Evolutionary conservation across 2,329 filamentous ascomycete genomes (phyloP).

Genomic region (Cladosporium sp.): DNA sequence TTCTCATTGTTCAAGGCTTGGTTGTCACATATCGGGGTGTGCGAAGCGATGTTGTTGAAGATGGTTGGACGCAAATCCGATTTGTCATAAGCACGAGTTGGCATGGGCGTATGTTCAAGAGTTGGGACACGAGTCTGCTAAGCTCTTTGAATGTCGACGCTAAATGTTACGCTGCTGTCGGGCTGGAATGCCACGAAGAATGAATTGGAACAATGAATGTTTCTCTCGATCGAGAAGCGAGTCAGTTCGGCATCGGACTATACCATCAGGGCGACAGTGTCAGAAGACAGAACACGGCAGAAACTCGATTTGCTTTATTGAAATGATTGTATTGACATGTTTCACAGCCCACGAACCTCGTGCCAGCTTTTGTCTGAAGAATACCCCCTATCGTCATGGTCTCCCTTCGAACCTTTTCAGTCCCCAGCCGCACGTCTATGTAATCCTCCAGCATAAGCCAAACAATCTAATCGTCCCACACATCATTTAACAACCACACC

Average conservation of each 20-base stretch:
- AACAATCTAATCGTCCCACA: constrained; percentile 6
- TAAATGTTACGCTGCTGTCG: neutral
- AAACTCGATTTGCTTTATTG: too few species aligned
- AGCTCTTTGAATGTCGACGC: neutral
- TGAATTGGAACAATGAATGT: neutral
- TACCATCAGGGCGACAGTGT: neutral
- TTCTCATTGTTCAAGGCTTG: neutral
- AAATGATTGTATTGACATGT: neutral
- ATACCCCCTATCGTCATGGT: neutral
- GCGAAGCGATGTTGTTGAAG: neutral
- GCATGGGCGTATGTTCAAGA: neutral
- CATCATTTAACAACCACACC: constrained; percentile 16
- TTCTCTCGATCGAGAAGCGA: neutral
- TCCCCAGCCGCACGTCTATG: neutral
- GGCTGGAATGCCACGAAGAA: neutral
- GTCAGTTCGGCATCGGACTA: neutral
- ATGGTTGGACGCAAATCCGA: neutral
- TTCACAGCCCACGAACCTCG: neutral
- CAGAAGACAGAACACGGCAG: neutral
- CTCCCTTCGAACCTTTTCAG: neutral
- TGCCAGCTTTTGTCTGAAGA: neutral
- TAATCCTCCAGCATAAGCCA: neutral
- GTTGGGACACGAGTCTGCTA: neutral
- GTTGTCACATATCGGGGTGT: neutral
- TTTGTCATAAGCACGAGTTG: neutral